Conservation (phyloP, 495 filamentous ascomycete species). For the Darksidea phi region DNA sequence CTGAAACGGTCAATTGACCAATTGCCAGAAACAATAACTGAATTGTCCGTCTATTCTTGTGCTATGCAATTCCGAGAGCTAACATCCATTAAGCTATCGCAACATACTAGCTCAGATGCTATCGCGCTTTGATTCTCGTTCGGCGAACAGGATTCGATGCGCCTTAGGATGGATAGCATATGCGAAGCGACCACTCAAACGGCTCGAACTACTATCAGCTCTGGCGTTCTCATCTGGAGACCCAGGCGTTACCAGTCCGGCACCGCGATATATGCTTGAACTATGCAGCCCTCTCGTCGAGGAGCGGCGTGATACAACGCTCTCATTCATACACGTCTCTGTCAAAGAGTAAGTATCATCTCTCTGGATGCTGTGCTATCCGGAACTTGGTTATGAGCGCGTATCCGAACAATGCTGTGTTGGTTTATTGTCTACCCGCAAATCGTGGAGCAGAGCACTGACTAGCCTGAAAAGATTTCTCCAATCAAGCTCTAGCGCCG, state of each 20-base stretch:
- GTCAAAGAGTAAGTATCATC: slow-evolving; percentile 9
- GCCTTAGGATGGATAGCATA: slow-evolving; percentile 9
- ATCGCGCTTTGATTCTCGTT: not conserved
- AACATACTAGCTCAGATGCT: slow-evolving; percentile 8
- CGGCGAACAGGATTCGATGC: not conserved
- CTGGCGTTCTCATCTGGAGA: not conserved
- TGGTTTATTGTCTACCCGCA: no score
- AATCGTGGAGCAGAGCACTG: no score
- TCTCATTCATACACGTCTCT: slow-evolving; percentile 10
- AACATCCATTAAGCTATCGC: not conserved
- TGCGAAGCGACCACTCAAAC: slow-evolving; percentile 6
- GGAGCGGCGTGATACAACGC: slow-evolving; percentile 1
- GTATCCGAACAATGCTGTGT: no score
- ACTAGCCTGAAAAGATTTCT: not conserved
- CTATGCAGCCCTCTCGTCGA: slow-evolving; percentile 8
- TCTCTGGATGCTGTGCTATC: not conserved
- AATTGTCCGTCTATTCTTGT: not conserved
- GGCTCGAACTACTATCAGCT: slow-evolving; percentile 6
- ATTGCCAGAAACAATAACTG: not conserved
- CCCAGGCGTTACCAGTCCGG: not conserved
- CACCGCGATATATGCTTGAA: slow-evolving; percentile 8
- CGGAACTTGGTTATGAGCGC: not conserved
- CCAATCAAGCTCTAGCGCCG: not conserved
- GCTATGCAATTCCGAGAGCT: no score
- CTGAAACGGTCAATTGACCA: not conserved